Base-by-base conservation (phyloP, 1,139 yeast genomes). In the Kodamaea sp. region DNA sequence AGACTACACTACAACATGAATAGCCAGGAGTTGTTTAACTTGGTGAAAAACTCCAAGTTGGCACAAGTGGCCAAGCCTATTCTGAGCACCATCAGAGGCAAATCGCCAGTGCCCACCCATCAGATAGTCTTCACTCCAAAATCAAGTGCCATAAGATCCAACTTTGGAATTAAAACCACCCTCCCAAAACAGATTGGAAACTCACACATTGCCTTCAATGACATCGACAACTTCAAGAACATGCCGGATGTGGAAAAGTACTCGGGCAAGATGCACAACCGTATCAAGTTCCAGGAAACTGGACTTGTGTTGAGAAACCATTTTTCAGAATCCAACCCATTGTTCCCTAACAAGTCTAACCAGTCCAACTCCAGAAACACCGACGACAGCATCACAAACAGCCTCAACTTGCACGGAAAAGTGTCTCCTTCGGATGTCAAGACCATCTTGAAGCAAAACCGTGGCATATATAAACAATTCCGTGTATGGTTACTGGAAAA, bases 191-290 rank as follows among this genome's bases (percentile, higher is more conserved):
- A 66, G 39, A 56, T 70, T 32, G 76, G 76, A 2, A 51, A 51
- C 36, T 61, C 73, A 3, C 69, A 66, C 40, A 66, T 70, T 25
- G 68, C 69, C 7, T 68, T 52, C 52, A 70, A 70, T 47, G 70
- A 70, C 45, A 59, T 70, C 22, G 76, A 70, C 47, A 70, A 70
- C 46, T 49, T 51, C 37, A 61, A 56, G 39, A 65, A 61, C 41
- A 70, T 70, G 71, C 76, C 76, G 2, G 76, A 70, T 51, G 74
- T 70, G 8, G 76, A 70, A 44, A 69, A 67, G 40, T 63, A 60
- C 41, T 56, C 72, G 0, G 73, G 75, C 3, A 53, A 59, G 25
- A 54, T 59, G 43, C 65, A 67, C 46, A 66, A 60, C 37, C 51
- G 73, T 32, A 41, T 63, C 38, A 67, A 67, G 49, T 70, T 68